phyloP scores from a whole-genome alignment of 2,329 filamentous ascomycete species.

The Neospermospora avenae region DNA sequence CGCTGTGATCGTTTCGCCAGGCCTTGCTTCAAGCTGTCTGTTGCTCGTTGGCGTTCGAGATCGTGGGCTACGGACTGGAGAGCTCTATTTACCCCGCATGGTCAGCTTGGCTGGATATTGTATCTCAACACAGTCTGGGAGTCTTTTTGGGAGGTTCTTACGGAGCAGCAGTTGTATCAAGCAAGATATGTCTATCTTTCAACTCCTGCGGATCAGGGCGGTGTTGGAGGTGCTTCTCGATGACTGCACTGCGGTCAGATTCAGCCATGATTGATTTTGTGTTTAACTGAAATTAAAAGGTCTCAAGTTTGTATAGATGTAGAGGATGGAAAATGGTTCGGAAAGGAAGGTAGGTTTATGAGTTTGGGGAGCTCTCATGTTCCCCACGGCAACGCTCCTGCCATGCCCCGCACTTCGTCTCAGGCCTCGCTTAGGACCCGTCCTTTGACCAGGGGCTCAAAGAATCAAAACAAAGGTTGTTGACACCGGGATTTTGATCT shows the following conservation, averaged over 20 bases:
- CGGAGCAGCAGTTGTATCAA: constrained; percentile 66
- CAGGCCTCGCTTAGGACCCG: constrained; percentile 4
- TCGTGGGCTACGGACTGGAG: constrained; percentile 60
- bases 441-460: neutral
- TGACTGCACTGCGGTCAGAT: constrained; percentile 15
- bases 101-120: constrained; percentile 15
- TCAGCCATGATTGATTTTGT: constrained; percentile 23
- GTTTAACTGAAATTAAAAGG: neutral
- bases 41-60: constrained; percentile 60
- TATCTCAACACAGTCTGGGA: neutral
- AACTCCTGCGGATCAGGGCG: constrained; percentile 65
- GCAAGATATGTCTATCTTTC: constrained; percentile 65
- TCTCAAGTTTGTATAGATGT: neutral
- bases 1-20: constrained; percentile 63
- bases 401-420: neutral
- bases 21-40: constrained; percentile 62
- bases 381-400: constrained; percentile 3
- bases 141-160: constrained; percentile 36
- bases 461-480: neutral
- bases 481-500: neutral
- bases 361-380: neutral
- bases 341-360: neutral
- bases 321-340: neutral
- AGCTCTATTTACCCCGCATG: constrained; percentile 41
- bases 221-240: constrained; percentile 66